Evolutionary conservation across 2,329 filamentous ascomycete species (phyloP).

Genomic region (Sporothrix protearum): DNA sequence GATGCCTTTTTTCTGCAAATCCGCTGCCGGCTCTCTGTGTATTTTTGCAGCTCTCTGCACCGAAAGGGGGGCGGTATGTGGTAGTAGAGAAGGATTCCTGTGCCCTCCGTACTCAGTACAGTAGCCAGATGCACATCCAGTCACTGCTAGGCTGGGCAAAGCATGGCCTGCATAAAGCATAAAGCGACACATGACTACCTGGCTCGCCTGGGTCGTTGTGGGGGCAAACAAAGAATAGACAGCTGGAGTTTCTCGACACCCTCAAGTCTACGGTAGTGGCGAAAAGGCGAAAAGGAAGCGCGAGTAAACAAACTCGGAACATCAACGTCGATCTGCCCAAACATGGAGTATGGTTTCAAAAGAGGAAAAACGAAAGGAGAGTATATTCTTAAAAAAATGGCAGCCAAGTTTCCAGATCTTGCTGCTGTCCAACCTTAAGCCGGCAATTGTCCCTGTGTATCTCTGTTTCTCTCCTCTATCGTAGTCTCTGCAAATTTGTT

Average conservation of each 20-base stretch:
- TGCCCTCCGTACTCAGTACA: too few species aligned
- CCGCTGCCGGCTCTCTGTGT: not conserved
- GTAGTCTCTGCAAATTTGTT: not conserved
- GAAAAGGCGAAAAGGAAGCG: not conserved
- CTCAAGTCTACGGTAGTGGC: not conserved
- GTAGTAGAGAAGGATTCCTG: constrained; percentile 13
- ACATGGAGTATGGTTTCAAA: not conserved
- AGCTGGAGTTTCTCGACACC: not conserved
- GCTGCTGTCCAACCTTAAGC: not conserved
- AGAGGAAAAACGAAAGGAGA: not conserved
- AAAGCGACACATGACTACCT: not conserved
- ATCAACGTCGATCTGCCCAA: not conserved
- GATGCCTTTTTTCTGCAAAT: not conserved
- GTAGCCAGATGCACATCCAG: constrained; percentile 12
- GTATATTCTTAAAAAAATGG: too few species aligned
- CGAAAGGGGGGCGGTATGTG: not conserved
- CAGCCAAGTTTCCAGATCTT: not conserved
- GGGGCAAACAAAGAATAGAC: not conserved
- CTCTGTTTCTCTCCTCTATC: not conserved
- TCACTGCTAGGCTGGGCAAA: not conserved
- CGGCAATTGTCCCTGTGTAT: not conserved
- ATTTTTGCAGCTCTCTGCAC: not conserved
- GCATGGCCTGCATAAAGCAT: constrained; percentile 2
- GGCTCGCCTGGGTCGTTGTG: not conserved
- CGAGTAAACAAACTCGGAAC: constrained; percentile 8